These are phyloP conservation scores for Mucor irregularis DNA, from an alignment of 371 early-diverging fungal genomes.

Conservation along the genomic window DNA sequence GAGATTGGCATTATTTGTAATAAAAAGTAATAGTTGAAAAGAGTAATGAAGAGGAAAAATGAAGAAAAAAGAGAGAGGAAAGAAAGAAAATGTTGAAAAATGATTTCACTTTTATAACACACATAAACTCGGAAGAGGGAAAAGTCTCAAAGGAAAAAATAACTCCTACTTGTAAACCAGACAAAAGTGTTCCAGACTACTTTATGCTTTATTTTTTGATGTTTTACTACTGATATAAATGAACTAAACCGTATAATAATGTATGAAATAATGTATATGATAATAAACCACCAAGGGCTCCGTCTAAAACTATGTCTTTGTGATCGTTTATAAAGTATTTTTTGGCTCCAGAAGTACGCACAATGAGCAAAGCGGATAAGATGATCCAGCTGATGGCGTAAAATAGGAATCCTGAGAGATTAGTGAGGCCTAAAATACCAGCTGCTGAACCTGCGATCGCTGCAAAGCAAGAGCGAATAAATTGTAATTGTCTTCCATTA, in stretches of 20 bases:
- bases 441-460: conserved; percentile 79
- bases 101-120: neutral
- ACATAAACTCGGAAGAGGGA: neutral
- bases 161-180: no score
- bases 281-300: conserved; percentile 71
- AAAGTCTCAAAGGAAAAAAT: neutral
- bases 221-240: conserved; percentile 68
- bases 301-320: conserved; percentile 61
- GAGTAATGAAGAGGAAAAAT: neutral
- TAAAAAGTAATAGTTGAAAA: neutral
- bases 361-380: conserved; percentile 49
- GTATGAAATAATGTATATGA: conserved; percentile 85
- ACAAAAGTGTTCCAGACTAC: no score
- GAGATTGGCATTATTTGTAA: conserved; percentile 8
- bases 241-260: conserved; percentile 79
- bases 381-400: conserved; percentile 66
- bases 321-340: conserved; percentile 51
- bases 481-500: conserved; percentile 69
- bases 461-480: conserved; percentile 75
- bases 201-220: no score
- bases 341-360: conserved; percentile 37
- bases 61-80: neutral
- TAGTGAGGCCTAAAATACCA: conserved; percentile 75
- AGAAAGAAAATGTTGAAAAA: neutral
- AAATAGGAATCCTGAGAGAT: conserved; percentile 73